These are phyloP conservation scores for Simplicillium sp. DNA, from an alignment of 2,329 filamentous ascomycete species.

Conservation along the genomic window DNA sequence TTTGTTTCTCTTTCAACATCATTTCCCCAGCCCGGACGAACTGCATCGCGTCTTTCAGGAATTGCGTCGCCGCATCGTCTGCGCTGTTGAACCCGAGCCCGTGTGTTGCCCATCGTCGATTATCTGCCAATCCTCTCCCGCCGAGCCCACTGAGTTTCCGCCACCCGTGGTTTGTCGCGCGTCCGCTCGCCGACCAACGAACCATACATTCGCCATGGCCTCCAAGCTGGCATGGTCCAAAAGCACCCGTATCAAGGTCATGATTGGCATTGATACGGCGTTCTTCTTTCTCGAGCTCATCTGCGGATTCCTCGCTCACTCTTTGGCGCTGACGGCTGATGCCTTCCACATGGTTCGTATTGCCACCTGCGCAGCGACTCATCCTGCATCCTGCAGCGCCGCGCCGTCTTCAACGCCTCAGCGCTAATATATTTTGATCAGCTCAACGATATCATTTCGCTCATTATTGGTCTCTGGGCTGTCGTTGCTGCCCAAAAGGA, in stretches of 20 bases:
- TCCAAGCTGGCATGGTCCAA: constrained; percentile 78
- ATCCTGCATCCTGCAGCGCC: background rate
- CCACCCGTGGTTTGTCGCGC: no score
- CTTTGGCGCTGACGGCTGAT: constrained; percentile 88
- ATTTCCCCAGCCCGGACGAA: no score
- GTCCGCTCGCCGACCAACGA: no score
- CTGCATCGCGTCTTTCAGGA: no score
- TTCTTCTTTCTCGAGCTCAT: constrained; percentile 90
- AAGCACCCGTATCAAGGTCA: constrained; percentile 80
- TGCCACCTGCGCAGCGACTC: constrained; percentile 1
- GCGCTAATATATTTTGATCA: constrained; percentile 21
- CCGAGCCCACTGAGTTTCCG: no score
- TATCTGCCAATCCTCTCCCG: no score
- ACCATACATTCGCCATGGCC: constrained; percentile 4
- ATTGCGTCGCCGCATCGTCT: no score
- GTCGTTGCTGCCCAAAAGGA: constrained; percentile 80
- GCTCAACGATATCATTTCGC: constrained; percentile 95
- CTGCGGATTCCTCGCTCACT: constrained; percentile 78
- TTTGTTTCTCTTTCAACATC: no score
- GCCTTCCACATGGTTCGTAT: constrained; percentile 87
- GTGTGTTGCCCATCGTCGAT: no score
- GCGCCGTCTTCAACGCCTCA: constrained; percentile 1
- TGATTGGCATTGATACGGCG: constrained; percentile 78
- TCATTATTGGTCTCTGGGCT: constrained; percentile 89
- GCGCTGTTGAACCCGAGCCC: no score